These are phyloP conservation scores for Globisporangium mamillatum DNA, from an alignment of 352 stramenopile genomes.

Conservation along the genomic window DNA sequence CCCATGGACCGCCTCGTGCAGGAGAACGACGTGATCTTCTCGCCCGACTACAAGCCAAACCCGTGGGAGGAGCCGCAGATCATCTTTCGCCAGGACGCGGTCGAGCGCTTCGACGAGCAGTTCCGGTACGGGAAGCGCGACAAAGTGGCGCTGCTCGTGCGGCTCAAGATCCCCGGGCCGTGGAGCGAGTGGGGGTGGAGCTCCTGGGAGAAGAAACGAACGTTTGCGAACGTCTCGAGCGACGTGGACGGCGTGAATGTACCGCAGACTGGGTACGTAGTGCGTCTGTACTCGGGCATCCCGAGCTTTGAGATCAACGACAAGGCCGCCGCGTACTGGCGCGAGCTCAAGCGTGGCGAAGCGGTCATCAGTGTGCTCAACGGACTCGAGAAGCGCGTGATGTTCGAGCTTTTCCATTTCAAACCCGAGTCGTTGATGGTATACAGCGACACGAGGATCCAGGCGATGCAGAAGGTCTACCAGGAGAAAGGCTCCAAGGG, in stretches of 20 bases:
- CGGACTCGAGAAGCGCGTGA: conserved; percentile 37
- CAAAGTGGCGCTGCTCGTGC: conserved; percentile 45
- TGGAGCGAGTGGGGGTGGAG: conserved; percentile 53
- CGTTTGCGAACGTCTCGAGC: conserved; percentile 35
- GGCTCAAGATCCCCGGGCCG: conserved; percentile 34
- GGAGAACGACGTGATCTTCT: conserved; percentile 47
- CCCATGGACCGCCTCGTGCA: conserved; percentile 48
- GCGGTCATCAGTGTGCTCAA: conserved; percentile 37
- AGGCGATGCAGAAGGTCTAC: conserved; percentile 5
- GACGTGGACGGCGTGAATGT: conserved; percentile 30
- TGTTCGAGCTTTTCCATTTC: conserved; percentile 34
- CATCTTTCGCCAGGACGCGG: conserved; percentile 46
- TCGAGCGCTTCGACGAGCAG: conserved; percentile 51
- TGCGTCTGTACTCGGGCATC: conserved; percentile 48
- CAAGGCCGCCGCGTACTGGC: conserved; percentile 27
- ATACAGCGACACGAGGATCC: conserved; percentile 25
- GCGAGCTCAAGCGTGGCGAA: conserved; percentile 50
- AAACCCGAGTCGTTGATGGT: conserved; percentile 22
- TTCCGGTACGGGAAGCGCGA: conserved; percentile 51
- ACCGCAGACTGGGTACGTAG: conserved; percentile 38
- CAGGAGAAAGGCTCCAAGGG: conserved; percentile 1
- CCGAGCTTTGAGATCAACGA: conserved; percentile 27
- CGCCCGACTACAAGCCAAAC: conserved; percentile 25
- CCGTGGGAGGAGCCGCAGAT: conserved; percentile 57
- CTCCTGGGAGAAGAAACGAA: conserved; percentile 36